phyloP scores from a whole-genome alignment of 1,284 basidiomycete genomes.

The Inonotus hispidus region DNA sequence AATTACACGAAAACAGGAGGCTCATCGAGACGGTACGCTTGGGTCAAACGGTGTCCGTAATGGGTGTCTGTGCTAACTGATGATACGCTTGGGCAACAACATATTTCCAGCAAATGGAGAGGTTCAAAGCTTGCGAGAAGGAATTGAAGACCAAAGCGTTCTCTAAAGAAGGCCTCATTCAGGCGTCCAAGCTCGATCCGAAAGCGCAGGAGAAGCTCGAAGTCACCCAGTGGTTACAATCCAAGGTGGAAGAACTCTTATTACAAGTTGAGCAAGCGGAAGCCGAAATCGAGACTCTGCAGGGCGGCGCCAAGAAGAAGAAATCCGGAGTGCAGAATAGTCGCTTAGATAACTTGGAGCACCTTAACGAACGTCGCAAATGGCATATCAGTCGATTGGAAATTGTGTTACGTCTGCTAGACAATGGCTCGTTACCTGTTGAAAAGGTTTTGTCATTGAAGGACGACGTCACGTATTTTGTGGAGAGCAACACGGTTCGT shows the following conservation, averaged over 20 bases:
- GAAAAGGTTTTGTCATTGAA: constrained; percentile 83
- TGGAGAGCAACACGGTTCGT: constrained; percentile 91
- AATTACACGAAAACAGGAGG: constrained; percentile 88
- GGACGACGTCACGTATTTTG: constrained; percentile 96
- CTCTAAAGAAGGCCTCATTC: constrained; percentile 97
- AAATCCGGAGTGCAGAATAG: constrained; percentile 64
- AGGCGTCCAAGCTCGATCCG: constrained; percentile 92
- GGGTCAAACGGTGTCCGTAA: not conserved
- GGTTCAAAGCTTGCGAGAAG: constrained; percentile 99
- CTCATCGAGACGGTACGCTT: constrained; percentile 89
- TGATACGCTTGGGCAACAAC: constrained; percentile 10
- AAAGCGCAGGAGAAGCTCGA: constrained; percentile 96
- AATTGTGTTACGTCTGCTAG: constrained; percentile 87
- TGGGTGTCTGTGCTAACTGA: constrained; percentile 7
- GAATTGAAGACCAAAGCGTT: constrained; percentile 99
- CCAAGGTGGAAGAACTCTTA: constrained; percentile 86
- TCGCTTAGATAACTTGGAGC: constrained; percentile 80
- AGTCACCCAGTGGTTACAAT: constrained; percentile 81
- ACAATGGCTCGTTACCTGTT: constrained; percentile 86
- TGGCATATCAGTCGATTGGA: constrained; percentile 96
- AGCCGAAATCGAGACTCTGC: constrained; percentile 90
- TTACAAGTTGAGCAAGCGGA: constrained; percentile 94
- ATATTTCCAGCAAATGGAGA: constrained; percentile 94
- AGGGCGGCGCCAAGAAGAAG: constrained; percentile 84
- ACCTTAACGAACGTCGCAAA: constrained; percentile 87